Evolutionary conservation across 106 monocot genomes (phyloP), one percentile per base, ranked within the genome.

Genomic region (Agapanthus africanus): DNA sequence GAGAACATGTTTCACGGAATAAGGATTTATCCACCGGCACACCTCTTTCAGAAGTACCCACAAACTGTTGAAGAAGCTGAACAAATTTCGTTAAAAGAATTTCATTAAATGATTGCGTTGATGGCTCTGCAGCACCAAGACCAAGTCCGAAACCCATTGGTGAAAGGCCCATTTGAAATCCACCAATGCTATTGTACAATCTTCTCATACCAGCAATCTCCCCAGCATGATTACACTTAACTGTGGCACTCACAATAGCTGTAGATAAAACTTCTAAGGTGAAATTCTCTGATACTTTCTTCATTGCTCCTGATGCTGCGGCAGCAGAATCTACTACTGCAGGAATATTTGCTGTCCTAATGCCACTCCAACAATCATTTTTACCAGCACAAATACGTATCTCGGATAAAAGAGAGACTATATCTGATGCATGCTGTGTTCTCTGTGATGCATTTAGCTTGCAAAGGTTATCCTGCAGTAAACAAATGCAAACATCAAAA

Each of bases 151-250:
- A 73, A 60, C 80, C 73, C 30, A 74, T 76, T 28, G 76, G 76
- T 19, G 75, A 71, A 66, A 72, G 54, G 37, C 81, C 82, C 37
- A 81, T 78, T 42, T 84, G 80, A 77, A 92, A 82, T 33, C 91
- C 91, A 35, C 97, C 97, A 72, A 97, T 88, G 51, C 71, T 89
- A 73, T 87, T 80, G 54, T 83, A 99, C 38, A 99, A 69, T 71
- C 84, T 87, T 85, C 81, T 90, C 99, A 99, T 93, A 66, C 99
- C 99, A 77, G 87, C 87, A 81, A 99, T 99, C 69, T 99, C 93
- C 14, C 87, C 99, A 71, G 80, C 85, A 85, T 81, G 80, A 49
- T 99, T 99, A 72, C 85, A 85, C 60, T 99, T 99, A 6, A 81
- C 68, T 38, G 99, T 90, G 44, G 99, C 90, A 79, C 87, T 99